phyloP scores from a whole-genome alignment of 2,329 filamentous ascomycete species.

The Aspergillus viridinutans region DNA sequence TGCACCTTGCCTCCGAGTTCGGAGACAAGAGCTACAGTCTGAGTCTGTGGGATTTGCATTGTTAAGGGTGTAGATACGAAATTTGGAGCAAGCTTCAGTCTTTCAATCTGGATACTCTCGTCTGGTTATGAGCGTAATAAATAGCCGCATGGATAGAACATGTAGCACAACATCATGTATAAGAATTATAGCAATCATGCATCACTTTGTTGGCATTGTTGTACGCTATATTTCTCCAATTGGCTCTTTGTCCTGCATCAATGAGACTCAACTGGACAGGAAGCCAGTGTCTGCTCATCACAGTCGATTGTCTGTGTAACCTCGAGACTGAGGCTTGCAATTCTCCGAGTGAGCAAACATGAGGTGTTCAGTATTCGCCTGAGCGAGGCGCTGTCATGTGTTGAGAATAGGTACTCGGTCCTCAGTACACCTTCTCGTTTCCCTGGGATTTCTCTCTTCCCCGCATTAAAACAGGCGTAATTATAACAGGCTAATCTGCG shows the following conservation, averaged over 20 bases:
- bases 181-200: background rate
- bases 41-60: constrained; percentile 15
- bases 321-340: background rate
- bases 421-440: too few species aligned
- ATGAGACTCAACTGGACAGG: background rate
- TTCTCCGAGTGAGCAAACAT: background rate
- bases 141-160: background rate
- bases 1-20: constrained; percentile 39
- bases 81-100: background rate
- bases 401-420: background rate
- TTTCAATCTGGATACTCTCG: background rate
- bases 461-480: too few species aligned
- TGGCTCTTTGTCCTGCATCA: background rate
- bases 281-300: background rate
- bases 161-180: too few species aligned
- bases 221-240: background rate
- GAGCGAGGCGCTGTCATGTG: background rate
- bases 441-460: too few species aligned
- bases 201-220: too few species aligned
- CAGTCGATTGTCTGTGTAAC: background rate
- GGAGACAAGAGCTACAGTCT: constrained; percentile 42
- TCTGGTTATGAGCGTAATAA: background rate
- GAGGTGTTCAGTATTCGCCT: background rate
- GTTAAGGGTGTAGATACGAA: background rate
- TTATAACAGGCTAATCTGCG: too few species aligned